Evolutionary conservation across 1,284 basidiomycete species (phyloP).

Genomic region (Fomitopsis pinicola): DNA sequence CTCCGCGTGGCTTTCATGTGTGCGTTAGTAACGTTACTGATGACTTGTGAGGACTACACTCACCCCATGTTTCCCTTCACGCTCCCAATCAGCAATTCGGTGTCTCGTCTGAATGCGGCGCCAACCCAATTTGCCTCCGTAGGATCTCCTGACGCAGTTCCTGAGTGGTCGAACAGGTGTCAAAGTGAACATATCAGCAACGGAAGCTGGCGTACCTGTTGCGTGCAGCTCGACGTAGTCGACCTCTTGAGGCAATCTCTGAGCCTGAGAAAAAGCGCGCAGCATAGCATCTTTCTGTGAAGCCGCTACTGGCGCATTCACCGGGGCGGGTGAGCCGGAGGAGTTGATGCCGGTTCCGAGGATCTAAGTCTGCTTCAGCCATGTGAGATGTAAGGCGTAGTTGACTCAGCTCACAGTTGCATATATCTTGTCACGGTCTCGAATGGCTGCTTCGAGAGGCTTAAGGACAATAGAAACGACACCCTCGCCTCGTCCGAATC

Average conservation of each 20-base stretch:
- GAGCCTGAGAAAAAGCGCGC: slow-evolving; percentile 26
- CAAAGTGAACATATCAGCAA: too few relatives aligned
- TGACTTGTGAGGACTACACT: slow-evolving; percentile 6
- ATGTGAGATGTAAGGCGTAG: not conserved
- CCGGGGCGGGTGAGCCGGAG: slow-evolving; percentile 31
- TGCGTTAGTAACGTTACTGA: too few relatives aligned
- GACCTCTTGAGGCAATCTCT: slow-evolving; percentile 31
- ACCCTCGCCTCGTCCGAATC: slow-evolving; percentile 24
- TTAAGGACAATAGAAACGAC: slow-evolving; percentile 24
- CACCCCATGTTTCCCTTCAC: slow-evolving; percentile 46
- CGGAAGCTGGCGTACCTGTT: slow-evolving; percentile 29
- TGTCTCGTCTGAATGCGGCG: slow-evolving; percentile 26
- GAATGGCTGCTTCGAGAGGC: slow-evolving; percentile 20
- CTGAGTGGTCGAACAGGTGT: slow-evolving; percentile 12
- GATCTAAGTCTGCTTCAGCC: slow-evolving; percentile 22
- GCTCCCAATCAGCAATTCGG: slow-evolving; percentile 36
- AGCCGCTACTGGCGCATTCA: slow-evolving; percentile 33
- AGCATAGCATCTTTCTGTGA: slow-evolving; percentile 35
- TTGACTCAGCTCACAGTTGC: slow-evolving; percentile 13
- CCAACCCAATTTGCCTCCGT: slow-evolving; percentile 48
- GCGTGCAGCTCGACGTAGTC: slow-evolving; percentile 48
- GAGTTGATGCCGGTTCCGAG: slow-evolving; percentile 37
- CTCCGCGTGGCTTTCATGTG: slow-evolving; percentile 32
- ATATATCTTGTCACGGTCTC: slow-evolving; percentile 26
- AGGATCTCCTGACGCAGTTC: slow-evolving; percentile 45